Conservation (phyloP, 2,329 filamentous ascomycete genomes). For the Beauveria varroae region DNA sequence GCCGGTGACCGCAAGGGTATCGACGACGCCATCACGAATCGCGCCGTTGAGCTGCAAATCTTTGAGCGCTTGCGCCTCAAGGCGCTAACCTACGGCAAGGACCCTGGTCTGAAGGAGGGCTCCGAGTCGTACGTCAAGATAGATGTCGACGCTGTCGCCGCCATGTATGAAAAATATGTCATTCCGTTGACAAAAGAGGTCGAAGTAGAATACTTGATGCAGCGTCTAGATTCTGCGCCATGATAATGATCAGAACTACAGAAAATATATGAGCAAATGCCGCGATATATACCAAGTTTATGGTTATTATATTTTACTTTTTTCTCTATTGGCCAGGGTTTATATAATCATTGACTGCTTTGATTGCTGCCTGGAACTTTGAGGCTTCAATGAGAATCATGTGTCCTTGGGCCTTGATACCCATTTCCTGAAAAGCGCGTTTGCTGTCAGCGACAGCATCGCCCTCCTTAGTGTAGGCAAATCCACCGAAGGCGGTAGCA, state of each 20-base stretch:
- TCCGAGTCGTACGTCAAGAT: slow-evolving; percentile 66
- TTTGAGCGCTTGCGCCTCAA: slow-evolving; percentile 80
- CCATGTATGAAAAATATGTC: slow-evolving; percentile 86
- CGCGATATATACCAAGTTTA: slow-evolving; percentile 7
- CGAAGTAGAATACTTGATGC: slow-evolving; percentile 97
- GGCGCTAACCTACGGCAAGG: slow-evolving; percentile 86
- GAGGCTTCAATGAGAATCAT: slow-evolving; percentile 77
- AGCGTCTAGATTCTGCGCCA: slow-evolving; percentile 55
- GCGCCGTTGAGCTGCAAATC: slow-evolving; percentile 83
- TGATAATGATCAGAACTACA: slow-evolving; percentile 12
- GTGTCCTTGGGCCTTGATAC: slow-evolving; percentile 75
- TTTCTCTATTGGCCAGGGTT: slow-evolving; percentile 38
- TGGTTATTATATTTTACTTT: background rate
- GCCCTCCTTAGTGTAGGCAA: slow-evolving; percentile 72
- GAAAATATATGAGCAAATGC: background rate
- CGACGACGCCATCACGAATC: slow-evolving; percentile 83
- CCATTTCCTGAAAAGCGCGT: slow-evolving; percentile 88
- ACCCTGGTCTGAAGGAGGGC: slow-evolving; percentile 59
- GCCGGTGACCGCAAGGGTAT: slow-evolving; percentile 74
- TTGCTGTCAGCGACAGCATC: slow-evolving; percentile 84
- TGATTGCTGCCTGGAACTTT: slow-evolving; percentile 69
- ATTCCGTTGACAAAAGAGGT: slow-evolving; percentile 98
- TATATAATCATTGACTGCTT: slow-evolving; percentile 69
- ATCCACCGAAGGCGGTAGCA: slow-evolving; percentile 61
- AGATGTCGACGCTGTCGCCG: slow-evolving; percentile 81